Base-by-base conservation (phyloP, 2,329 filamentous ascomycete species). In the Pseudocercospora macadamiae region DNA sequence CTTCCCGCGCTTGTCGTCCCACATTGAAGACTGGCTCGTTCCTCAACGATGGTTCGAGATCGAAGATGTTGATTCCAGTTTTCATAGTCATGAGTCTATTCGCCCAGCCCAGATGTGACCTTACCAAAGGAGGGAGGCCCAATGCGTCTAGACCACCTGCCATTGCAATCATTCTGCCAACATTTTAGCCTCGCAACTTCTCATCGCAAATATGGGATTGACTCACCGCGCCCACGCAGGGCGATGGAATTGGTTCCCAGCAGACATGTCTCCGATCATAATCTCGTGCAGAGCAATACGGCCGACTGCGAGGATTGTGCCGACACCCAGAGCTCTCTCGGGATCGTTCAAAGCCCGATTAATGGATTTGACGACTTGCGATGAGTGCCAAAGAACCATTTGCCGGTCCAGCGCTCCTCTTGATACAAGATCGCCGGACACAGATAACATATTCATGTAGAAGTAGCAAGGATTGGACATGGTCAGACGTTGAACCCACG, bases 391-490 rank as follows among this genome's bases (percentile, higher is more conserved):
- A 12, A 32, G 19, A 10, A 54, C 16, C n/a, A 61, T 37, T 18
- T 54, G 30, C n/a, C 26, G 34, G 54, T 61, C 36, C 16, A 58
- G n/a, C 4, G 32, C 34, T n/a, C 51, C 51, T 19, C 45, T 39
- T 2, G 59, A 53, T 12, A 54, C 54, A 7, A 63, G 54, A 30
- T 61, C 54, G 19, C 44, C 42, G n/a, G 53, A 51, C 18, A 54
- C 49, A 2, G 61, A 61, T 7, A 63, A 51, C 49, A 61, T 47
- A 36, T 63, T 63, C 51, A 61, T 59, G 51, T 61, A 63, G 51
- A 63, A 63, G 36, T 61, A 63, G 32, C 32, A 37, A 7, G 58
- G 51, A 12, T 52, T 55, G 4, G 28, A 54, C 54, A 54, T 48
- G 10, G 54, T 60, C 26, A 63, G 45, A 6, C 51, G 61, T 30